phyloP scores from a whole-genome alignment of 2,329 filamentous ascomycete species.

The Stemphylium beticola region DNA sequence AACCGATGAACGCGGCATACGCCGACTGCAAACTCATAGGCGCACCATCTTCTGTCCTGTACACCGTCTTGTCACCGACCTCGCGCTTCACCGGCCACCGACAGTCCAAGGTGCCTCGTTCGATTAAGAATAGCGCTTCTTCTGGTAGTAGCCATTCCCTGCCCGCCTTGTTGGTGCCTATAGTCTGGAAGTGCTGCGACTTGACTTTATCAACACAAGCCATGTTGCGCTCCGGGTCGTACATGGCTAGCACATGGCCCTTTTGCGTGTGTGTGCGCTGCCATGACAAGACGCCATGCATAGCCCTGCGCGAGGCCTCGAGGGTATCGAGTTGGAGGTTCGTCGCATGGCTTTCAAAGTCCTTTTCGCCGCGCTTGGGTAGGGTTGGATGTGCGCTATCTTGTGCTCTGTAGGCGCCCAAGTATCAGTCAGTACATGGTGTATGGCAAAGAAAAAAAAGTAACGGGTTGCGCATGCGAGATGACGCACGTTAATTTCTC shows the following conservation, averaged over 20 bases:
- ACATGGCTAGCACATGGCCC: conserved; percentile 72
- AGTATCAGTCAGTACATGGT: conserved; percentile 13
- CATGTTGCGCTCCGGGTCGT: conserved; percentile 68
- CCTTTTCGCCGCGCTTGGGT: conserved; percentile 92
- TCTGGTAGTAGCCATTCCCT: conserved; percentile 87
- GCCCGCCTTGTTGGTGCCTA: conserved; percentile 63
- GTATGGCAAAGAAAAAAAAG: not conserved
- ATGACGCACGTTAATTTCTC: conserved; percentile 59
- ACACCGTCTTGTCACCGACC: conserved; percentile 33
- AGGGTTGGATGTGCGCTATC: conserved; percentile 59
- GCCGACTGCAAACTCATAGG: conserved; percentile 91
- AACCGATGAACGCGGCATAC: conserved; percentile 82
- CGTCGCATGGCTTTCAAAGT: conserved; percentile 94
- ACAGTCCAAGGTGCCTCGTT: conserved; percentile 85
- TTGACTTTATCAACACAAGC: conserved; percentile 72
- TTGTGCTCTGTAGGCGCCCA: conserved; percentile 21
- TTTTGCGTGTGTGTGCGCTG: conserved; percentile 76
- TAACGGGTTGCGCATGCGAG: not conserved
- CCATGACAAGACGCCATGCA: conserved; percentile 84
- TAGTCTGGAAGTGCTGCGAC: conserved; percentile 74
- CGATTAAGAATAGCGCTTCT: conserved; percentile 87
- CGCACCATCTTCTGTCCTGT: conserved; percentile 63
- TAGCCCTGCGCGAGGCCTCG: conserved; percentile 80
- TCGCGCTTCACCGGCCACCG: conserved; percentile 70
- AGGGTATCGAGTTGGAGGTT: conserved; percentile 78